Base-by-base conservation (phyloP, 306 rosid species). In the Lotus japonicus region DNA sequence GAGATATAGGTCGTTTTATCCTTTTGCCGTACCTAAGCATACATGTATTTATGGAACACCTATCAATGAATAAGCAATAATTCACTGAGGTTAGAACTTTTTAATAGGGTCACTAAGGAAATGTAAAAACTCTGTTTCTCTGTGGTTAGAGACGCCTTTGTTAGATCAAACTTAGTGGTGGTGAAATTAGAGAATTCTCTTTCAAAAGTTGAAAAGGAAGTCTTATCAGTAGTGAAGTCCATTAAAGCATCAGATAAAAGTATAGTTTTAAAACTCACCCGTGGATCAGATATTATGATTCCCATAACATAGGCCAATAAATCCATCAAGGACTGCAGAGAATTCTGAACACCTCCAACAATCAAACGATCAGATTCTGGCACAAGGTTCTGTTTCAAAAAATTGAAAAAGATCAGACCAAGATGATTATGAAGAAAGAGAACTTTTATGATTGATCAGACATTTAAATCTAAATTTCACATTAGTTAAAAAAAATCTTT, bases 261-360 rank as follows among this genome's bases (percentile, higher is more conserved):
- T 11, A 21, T 18, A 31, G 49, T 33, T 16, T 49, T 35, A 13
- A 74, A 50, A 58, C 65, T 74, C 53, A 94, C 98, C 92, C 81
- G 73, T 41, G 98, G 96, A 68, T 90, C 76, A 9, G 96, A 86
- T 69, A 94, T 42, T 48, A 90, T 36, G 59, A 88, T 82, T 73
- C 95, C 97, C 96, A 94, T 82, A 49, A 85, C 68, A 77, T 90
- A 94, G 11, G 89, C 91, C 82, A 85, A 69, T 79, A 90, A 72
- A 42, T 90, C 97, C 95, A 90, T 80, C 41, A 46, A 61, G 7
- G 98, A 86, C 54, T 90, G 98, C 68, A 92, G 88, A 23, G 96
- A 87, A 66, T 49, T 92, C 78, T 90, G 98, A 70, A 86, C 88
- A 0, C 98, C 97, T 73, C 98, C 98, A 68, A 92, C 88, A 10